phyloP scores from a whole-genome alignment of 2,329 filamentous ascomycete species.

The Colletotrichum siamense region DNA sequence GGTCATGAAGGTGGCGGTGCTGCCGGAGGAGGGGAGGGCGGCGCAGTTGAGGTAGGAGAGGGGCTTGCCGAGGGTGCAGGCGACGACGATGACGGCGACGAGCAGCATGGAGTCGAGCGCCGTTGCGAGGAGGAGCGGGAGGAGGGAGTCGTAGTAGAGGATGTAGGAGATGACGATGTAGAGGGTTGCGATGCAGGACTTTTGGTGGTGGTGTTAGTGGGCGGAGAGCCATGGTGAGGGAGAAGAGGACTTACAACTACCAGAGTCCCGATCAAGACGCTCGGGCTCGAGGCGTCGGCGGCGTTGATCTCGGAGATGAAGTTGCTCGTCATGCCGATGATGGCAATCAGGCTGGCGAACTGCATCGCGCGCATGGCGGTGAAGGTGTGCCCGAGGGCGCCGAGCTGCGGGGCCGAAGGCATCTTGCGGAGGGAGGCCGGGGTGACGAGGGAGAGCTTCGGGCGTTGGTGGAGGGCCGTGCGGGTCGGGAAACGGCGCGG shows the following conservation, averaged over 20 bases:
- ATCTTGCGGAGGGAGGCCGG: conserved; percentile 39
- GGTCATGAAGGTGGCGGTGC: conserved; percentile 49
- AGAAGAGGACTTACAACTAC: conserved; percentile 69
- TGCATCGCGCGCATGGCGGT: conserved; percentile 75
- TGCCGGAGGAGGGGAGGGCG: conserved; percentile 46
- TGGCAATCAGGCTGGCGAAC: conserved; percentile 72
- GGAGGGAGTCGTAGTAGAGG: conserved; percentile 78
- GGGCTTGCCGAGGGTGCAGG: conserved; percentile 79
- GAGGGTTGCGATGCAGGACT: conserved; percentile 80
- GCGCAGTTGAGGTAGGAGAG: conserved; percentile 80
- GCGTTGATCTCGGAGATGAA: conserved; percentile 80
- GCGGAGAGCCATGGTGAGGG: neutral
- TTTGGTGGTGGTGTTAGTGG: conserved; percentile 20
- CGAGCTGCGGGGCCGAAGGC: conserved; percentile 59
- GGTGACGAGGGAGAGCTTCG: conserved; percentile 49
- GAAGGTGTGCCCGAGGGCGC: conserved; percentile 81
- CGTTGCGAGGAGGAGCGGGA: conserved; percentile 74
- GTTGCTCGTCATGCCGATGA: conserved; percentile 82
- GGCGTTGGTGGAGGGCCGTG: conserved; percentile 40
- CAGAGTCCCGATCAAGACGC: conserved; percentile 79
- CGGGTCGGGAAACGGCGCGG: conserved; percentile 45
- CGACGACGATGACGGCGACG: conserved; percentile 78
- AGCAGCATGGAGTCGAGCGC: conserved; percentile 72
- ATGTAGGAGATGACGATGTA: conserved; percentile 84
- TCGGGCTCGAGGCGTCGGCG: conserved; percentile 68